Conservation (phyloP, 2,329 filamentous ascomycete species). For the Tolypocladium amazonense region DNA sequence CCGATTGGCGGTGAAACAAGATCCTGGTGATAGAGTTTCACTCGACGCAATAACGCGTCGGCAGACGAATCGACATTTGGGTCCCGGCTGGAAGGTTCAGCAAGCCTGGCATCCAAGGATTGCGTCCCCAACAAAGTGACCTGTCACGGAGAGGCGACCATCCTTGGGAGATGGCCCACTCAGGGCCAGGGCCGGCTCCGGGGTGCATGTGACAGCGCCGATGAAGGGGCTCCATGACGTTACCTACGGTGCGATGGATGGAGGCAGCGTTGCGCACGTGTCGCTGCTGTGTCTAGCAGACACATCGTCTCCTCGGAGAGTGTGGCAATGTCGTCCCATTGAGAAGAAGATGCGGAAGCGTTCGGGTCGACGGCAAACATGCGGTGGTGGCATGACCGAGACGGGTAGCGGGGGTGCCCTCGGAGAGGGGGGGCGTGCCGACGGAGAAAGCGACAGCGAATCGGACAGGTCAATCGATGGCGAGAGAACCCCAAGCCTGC, state of each 20-base stretch:
- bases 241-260: neutral
- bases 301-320: neutral
- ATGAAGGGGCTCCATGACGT: neutral
- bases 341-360: neutral
- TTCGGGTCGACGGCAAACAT: neutral
- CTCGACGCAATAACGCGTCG: neutral
- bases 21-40: neutral
- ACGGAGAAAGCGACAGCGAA: neutral
- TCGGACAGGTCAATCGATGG: neutral
- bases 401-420: neutral
- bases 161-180: neutral
- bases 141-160: neutral
- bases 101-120: neutral
- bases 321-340: neutral
- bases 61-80: neutral
- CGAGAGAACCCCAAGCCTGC: neutral
- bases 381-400: neutral
- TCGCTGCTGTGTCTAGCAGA: neutral
- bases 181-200: neutral
- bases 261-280: neutral
- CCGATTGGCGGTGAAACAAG: constrained; percentile 1
- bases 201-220: neutral
- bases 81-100: neutral
- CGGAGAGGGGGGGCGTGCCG: neutral
- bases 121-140: neutral